Conservation (phyloP, 2,329 filamentous ascomycete genomes). For the Trichoderma harzianum region DNA sequence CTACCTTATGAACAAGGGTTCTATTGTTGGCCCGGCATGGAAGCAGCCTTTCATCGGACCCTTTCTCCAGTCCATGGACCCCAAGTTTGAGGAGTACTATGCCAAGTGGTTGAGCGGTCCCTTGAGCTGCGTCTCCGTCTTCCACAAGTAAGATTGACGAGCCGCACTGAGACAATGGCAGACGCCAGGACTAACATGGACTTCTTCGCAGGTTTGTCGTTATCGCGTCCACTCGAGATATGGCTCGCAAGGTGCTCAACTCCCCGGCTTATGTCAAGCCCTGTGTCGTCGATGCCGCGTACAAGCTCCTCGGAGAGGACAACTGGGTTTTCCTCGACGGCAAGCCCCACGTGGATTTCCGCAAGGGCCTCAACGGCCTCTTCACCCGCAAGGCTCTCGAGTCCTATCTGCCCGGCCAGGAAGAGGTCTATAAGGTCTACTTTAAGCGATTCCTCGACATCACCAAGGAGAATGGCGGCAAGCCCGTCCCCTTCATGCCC, state of each 20-base stretch:
- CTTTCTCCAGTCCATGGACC: slow-evolving; percentile 87
- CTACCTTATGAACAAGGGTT: slow-evolving; percentile 72
- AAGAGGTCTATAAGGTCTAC: slow-evolving; percentile 86
- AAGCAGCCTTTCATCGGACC: slow-evolving; percentile 92
- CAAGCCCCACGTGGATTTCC: slow-evolving; percentile 91
- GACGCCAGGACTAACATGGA: background rate
- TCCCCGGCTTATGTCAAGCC: slow-evolving; percentile 89
- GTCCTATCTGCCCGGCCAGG: slow-evolving; percentile 84
- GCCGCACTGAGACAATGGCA: background rate
- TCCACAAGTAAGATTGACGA: slow-evolving; percentile 76
- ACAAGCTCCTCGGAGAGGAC: slow-evolving; percentile 84
- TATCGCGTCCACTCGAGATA: slow-evolving; percentile 90
- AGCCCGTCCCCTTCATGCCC: slow-evolving; percentile 83
- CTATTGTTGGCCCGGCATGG: slow-evolving; percentile 69
- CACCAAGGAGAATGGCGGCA: slow-evolving; percentile 66
- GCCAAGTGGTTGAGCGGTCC: slow-evolving; percentile 89
- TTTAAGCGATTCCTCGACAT: slow-evolving; percentile 75
- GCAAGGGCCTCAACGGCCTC: slow-evolving; percentile 90
- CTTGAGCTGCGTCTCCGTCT: slow-evolving; percentile 95
- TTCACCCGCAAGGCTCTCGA: slow-evolving; percentile 91
- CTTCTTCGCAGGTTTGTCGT: slow-evolving; percentile 74
- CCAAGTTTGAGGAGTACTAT: slow-evolving; percentile 87
- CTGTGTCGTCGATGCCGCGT: slow-evolving; percentile 89
- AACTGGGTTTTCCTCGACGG: slow-evolving; percentile 99
- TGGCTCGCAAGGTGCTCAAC: slow-evolving; percentile 96